phyloP scores from a whole-genome alignment of 23 red algal species.

The Gracilaria domingensis region DNA sequence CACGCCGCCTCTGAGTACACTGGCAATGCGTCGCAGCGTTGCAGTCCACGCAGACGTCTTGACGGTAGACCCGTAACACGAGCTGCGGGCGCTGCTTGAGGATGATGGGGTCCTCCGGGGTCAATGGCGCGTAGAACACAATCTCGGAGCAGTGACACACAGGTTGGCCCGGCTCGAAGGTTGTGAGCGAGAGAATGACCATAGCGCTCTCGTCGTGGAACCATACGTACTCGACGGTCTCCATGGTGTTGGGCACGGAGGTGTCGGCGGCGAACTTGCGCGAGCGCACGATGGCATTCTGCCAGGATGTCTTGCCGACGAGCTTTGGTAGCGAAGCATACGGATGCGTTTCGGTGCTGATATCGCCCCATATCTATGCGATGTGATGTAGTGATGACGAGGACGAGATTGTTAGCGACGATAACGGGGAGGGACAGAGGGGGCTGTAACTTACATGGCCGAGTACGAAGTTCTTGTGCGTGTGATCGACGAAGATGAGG shows the following conservation, averaged over 20 bases:
- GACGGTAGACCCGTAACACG: neutral
- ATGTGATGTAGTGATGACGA: neutral
- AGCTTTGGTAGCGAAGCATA: slow-evolving; percentile 34
- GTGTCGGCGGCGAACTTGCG: slow-evolving; percentile 63
- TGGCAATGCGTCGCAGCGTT: neutral
- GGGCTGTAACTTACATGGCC: slow-evolving; percentile 54
- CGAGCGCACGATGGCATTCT: slow-evolving; percentile 27
- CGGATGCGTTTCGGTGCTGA: slow-evolving; percentile 2
- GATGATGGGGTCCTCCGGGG: neutral
- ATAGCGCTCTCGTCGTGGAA: slow-evolving; percentile 59
- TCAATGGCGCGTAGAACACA: neutral
- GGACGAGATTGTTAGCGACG: too few relatives aligned
- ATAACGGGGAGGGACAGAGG: neutral
- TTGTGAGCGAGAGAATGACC: slow-evolving; percentile 52
- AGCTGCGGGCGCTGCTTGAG: neutral
- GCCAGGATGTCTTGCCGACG: neutral
- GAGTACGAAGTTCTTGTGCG: slow-evolving; percentile 26
- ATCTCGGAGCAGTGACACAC: slow-evolving; percentile 11
- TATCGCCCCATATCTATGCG: slow-evolving; percentile 41
- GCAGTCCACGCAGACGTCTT: slow-evolving; percentile 18
- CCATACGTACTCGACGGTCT: slow-evolving; percentile 70
- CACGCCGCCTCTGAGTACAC: neutral
- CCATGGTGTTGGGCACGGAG: slow-evolving; percentile 23
- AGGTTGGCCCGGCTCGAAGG: neutral
- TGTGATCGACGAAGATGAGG: slow-evolving; percentile 41